phyloP scores from a whole-genome alignment of 768 basidiomycete species.

The Mycena venus region DNA sequence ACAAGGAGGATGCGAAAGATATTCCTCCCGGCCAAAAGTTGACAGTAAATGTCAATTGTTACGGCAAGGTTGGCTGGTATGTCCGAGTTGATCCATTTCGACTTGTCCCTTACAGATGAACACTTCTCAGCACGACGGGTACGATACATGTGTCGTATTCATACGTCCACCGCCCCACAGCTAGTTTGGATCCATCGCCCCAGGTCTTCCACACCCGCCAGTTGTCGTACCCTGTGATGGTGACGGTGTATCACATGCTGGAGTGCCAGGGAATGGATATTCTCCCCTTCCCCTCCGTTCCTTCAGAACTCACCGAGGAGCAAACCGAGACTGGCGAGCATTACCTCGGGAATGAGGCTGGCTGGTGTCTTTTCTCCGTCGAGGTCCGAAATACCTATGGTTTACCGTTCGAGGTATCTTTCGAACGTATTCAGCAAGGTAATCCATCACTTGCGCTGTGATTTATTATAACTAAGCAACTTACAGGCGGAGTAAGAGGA shows the following conservation, averaged over 20 bases:
- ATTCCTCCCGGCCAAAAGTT: conserved; percentile 81
- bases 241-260: conserved; percentile 96
- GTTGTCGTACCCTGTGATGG: conserved; percentile 87
- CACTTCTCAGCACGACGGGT: conserved; percentile 74
- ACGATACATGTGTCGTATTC: conserved; percentile 89
- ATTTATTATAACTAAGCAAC: neutral
- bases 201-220: conserved; percentile 88
- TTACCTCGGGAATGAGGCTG: conserved; percentile 62
- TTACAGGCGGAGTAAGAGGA: conserved; percentile 54
- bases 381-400: conserved; percentile 95
- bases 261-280: conserved; percentile 90
- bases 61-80: conserved; percentile 94
- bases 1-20: conserved; percentile 58
- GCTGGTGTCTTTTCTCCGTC: conserved; percentile 90
- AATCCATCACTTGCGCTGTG: conserved; percentile 1
- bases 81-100: conserved; percentile 44
- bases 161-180: conserved; percentile 63
- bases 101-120: conserved; percentile 31
- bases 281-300: conserved; percentile 67
- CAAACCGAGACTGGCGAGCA: conserved; percentile 34
- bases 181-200: conserved; percentile 43
- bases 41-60: conserved; percentile 78
- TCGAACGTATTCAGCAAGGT: conserved; percentile 79
- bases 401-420: conserved; percentile 89
- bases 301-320: conserved; percentile 37